phyloP scores from a whole-genome alignment of 176 grass and related monocot genomes.

The Eragrostis curvula region DNA sequence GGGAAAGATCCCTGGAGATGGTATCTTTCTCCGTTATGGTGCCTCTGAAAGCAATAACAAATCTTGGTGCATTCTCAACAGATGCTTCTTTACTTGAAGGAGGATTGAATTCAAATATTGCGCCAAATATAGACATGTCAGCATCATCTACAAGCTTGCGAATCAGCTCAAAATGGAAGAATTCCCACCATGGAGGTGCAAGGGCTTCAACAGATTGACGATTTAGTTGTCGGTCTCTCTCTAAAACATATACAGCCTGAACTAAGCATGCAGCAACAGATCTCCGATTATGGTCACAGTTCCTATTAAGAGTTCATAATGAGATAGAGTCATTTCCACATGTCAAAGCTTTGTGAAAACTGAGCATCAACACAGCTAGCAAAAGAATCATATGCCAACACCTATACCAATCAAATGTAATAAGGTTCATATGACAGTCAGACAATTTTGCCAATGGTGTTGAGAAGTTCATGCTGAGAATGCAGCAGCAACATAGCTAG shows the following conservation, averaged over 20 bases:
- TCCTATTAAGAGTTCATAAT: slow-evolving; percentile 60
- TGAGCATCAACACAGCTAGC: neutral
- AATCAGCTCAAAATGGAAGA: slow-evolving; percentile 81
- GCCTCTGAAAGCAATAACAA: slow-evolving; percentile 93
- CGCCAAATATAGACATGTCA: slow-evolving; percentile 84
- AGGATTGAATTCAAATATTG: slow-evolving; percentile 85
- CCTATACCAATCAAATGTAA: slow-evolving; percentile 26
- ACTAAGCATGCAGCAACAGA: slow-evolving; percentile 87
- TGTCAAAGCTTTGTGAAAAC: slow-evolving; percentile 31
- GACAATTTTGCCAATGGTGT: neutral
- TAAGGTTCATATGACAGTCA: neutral
- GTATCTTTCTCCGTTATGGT: slow-evolving; percentile 85
- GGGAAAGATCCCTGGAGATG: slow-evolving; percentile 72
- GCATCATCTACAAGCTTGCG: slow-evolving; percentile 85
- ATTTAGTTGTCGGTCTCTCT: slow-evolving; percentile 80
- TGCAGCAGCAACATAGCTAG: neutral
- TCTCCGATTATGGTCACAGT: slow-evolving; percentile 63
- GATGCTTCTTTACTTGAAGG: slow-evolving; percentile 47
- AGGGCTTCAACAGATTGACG: slow-evolving; percentile 55
- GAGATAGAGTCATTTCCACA: slow-evolving; percentile 41
- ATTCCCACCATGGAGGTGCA: slow-evolving; percentile 89
- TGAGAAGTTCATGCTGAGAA: slow-evolving; percentile 10
- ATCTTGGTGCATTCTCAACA: slow-evolving; percentile 63
- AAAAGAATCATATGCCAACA: slow-evolving; percentile 12
- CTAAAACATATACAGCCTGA: slow-evolving; percentile 88